Conservation (phyloP, 2,329 filamentous ascomycete genomes). For the Didymella arachidicola region DNA sequence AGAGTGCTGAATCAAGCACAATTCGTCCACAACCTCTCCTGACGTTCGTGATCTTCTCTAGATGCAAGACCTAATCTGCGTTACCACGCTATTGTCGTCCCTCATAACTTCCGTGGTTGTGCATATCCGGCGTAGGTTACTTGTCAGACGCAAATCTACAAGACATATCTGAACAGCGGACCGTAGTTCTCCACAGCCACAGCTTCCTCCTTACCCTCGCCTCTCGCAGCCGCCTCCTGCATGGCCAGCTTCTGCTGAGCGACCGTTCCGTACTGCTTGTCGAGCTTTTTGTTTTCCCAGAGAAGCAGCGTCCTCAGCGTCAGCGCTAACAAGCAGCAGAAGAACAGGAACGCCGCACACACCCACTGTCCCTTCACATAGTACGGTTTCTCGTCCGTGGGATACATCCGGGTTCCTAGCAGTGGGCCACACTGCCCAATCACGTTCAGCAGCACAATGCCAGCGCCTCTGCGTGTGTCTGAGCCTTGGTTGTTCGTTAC, state of each 20-base stretch:
- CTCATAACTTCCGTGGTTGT: too few species aligned
- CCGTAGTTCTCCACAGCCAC: slow-evolving; percentile 47
- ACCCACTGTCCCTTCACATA: slow-evolving; percentile 49
- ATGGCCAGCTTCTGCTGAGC: slow-evolving; percentile 36
- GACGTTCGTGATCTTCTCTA: too few species aligned
- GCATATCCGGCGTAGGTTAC: too few species aligned
- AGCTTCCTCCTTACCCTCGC: slow-evolving; percentile 22
- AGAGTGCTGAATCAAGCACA: too few species aligned
- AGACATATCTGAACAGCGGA: slow-evolving; percentile 42
- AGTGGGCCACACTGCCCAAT: slow-evolving; percentile 63
- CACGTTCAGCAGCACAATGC: slow-evolving; percentile 72
- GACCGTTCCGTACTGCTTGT: slow-evolving; percentile 43
- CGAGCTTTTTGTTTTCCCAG: slow-evolving; percentile 50
- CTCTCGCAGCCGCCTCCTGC: slow-evolving; percentile 27
- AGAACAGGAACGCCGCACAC: slow-evolving; percentile 51
- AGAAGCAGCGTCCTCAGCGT: slow-evolving; percentile 41
- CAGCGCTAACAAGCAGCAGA: slow-evolving; percentile 44
- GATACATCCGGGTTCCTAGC: slow-evolving; percentile 49
- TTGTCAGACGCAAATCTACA: slow-evolving; percentile 24
- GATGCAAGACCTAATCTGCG: too few species aligned
- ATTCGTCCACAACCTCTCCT: too few species aligned
- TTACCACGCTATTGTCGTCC: too few species aligned
- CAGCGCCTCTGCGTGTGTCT: slow-evolving; percentile 71
- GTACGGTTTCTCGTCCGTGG: slow-evolving; percentile 39
- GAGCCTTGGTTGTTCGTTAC: slow-evolving; percentile 74